Evolutionary conservation across 306 rosid species (phyloP).

Genomic region (Quillaja saponaria): DNA sequence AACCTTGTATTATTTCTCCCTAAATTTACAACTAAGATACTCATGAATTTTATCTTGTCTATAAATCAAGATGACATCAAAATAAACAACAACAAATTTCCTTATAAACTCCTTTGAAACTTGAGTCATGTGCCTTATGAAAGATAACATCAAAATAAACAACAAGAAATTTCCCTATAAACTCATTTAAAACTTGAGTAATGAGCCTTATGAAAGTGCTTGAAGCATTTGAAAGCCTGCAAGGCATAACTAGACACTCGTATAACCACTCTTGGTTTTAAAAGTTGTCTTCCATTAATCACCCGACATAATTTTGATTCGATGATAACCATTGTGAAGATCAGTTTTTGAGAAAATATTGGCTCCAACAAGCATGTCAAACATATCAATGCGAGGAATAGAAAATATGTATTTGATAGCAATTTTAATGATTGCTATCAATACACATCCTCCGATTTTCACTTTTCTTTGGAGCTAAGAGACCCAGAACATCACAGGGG

Average conservation of each 20-base stretch:
- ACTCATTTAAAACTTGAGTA: background rate
- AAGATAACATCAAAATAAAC: background rate
- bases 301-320: too few species aligned
- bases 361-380: background rate
- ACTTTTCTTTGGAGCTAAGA: background rate
- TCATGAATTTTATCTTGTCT: background rate
- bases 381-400: background rate
- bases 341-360: too few species aligned
- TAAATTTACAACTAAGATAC: background rate
- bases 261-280: background rate
- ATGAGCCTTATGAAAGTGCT: background rate
- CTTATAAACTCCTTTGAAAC: background rate
- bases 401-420: background rate
- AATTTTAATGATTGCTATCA: background rate
- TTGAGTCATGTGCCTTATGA: background rate
- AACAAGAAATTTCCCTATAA: background rate
- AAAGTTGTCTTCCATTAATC: too few species aligned
- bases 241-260: background rate
- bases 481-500: background rate
- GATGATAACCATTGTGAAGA: too few species aligned
- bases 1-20: background rate
- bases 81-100: background rate
- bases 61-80: background rate
- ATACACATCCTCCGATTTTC: background rate
- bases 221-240: background rate